Conservation (phyloP, 2,329 filamentous ascomycete species). For the Claviceps purpurea region DNA sequence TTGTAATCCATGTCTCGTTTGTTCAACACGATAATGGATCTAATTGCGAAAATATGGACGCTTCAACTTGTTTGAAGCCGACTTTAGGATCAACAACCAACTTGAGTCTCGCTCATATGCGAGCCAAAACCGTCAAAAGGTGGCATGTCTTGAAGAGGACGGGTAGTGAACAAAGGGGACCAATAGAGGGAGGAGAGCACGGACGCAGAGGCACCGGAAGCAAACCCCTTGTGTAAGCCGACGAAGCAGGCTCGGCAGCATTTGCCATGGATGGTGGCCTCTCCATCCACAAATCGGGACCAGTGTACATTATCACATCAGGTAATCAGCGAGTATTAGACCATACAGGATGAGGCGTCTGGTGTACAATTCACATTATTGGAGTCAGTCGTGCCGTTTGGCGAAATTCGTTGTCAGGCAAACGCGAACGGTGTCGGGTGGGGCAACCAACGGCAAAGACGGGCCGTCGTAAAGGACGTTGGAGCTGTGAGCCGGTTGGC, state of each 20-base stretch:
- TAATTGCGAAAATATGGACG: not conserved
- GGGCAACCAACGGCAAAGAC: not conserved
- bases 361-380: slow-evolving; percentile 17
- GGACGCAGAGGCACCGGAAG: not conserved
- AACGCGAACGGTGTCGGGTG: not conserved
- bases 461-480: not conserved
- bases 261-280: slow-evolving; percentile 26
- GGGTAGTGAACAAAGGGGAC: slow-evolving; percentile 6
- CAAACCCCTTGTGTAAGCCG: slow-evolving; percentile 18
- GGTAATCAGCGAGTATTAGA: slow-evolving; percentile 33
- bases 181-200: not conserved
- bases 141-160: not conserved
- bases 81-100: not conserved
- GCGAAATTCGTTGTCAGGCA: not conserved
- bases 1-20: slow-evolving; percentile 20
- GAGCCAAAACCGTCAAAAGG: slow-evolving; percentile 4
- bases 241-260: slow-evolving; percentile 13
- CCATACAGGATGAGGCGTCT: slow-evolving; percentile 23
- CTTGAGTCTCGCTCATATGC: slow-evolving; percentile 1
- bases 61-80: not conserved
- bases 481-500: not conserved
- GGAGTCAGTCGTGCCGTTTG: not conserved
- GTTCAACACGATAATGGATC: slow-evolving; percentile 7
- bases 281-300: slow-evolving; percentile 31
- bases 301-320: slow-evolving; percentile 39